Evolutionary conservation across 2,329 filamentous ascomycete species (phyloP).

Genomic region (Didymella keratinophila): DNA sequence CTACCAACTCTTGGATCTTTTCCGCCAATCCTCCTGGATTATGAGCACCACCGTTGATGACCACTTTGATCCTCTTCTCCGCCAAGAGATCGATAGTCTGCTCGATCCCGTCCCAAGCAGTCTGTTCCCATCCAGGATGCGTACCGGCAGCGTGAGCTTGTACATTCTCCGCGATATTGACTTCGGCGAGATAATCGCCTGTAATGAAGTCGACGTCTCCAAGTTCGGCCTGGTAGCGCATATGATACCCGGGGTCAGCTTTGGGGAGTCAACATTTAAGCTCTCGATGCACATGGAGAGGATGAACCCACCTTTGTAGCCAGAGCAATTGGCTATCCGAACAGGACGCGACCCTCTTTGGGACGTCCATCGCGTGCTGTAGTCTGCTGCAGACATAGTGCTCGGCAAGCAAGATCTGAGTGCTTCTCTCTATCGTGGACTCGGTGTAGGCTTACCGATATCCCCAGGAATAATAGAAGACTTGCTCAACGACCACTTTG

Average conservation of each 20-base stretch:
- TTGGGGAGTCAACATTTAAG: slow-evolving; percentile 17
- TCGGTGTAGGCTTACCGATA: not conserved
- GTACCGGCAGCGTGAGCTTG: slow-evolving; percentile 51
- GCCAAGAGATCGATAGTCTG: slow-evolving; percentile 57
- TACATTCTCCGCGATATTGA: slow-evolving; percentile 58
- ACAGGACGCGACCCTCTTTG: slow-evolving; percentile 44
- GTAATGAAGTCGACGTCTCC: slow-evolving; percentile 53
- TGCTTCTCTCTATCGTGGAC: not conserved
- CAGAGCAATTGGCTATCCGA: slow-evolving; percentile 51
- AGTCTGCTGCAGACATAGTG: slow-evolving; percentile 28
- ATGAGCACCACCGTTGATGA: slow-evolving; percentile 65
- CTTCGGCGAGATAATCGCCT: slow-evolving; percentile 54
- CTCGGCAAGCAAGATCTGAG: too few relatives aligned
- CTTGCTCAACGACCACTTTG: not conserved
- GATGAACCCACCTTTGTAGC: slow-evolving; percentile 37
- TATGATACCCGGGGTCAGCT: slow-evolving; percentile 51
- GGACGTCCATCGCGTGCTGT: slow-evolving; percentile 37
- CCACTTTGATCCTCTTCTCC: slow-evolving; percentile 61
- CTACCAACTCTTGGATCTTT: slow-evolving; percentile 53
- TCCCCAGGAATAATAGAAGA: not conserved
- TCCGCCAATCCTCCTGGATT: slow-evolving; percentile 63
- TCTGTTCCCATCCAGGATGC: slow-evolving; percentile 57
- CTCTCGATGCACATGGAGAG: not conserved
- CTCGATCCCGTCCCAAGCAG: slow-evolving; percentile 59
- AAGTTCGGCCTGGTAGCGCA: slow-evolving; percentile 46